Conservation (phyloP, 371 early-diverging fungal genomes). For the Batkoa obscura region DNA sequence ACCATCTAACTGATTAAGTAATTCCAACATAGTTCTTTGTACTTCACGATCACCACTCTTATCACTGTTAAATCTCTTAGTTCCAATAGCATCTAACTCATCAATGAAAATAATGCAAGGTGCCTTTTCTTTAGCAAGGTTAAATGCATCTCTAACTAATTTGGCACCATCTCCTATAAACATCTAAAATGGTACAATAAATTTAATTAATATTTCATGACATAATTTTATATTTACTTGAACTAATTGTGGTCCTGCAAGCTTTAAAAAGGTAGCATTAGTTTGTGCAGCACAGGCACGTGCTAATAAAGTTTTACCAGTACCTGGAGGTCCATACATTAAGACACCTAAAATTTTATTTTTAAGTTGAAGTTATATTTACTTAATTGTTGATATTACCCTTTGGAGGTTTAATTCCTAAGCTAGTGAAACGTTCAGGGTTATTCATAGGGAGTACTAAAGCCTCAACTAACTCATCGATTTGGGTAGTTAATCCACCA, state of each 20-base stretch:
- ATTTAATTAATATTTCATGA: neutral
- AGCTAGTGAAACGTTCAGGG: constrained; percentile 85
- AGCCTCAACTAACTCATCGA: constrained; percentile 97
- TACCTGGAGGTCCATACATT: constrained; percentile 99
- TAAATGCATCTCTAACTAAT: constrained; percentile 97
- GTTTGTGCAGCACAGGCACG: constrained; percentile 97
- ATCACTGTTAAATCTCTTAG: constrained; percentile 96
- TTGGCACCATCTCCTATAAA: constrained; percentile 99
- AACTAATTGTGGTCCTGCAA: constrained; percentile 97
- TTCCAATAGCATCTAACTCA: constrained; percentile 99
- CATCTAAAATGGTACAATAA: no score
- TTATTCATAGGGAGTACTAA: constrained; percentile 98
- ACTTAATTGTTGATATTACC: constrained; percentile 17
- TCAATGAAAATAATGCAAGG: constrained; percentile 99
- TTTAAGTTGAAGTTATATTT: neutral
- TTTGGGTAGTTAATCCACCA: constrained; percentile 98
- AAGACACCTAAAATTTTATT: constrained; percentile 36
- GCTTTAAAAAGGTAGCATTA: constrained; percentile 87
- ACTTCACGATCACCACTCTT: constrained; percentile 99
- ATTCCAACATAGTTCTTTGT: constrained; percentile 99
- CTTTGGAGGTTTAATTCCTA: constrained; percentile 98
- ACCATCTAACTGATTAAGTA: constrained; percentile 98
- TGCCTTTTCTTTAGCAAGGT: constrained; percentile 94
- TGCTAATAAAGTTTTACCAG: constrained; percentile 92
- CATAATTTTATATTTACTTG: constrained; percentile 26